A percentile compares a stretch with the other conserved stretches of the same genome.
Conservation (phyloP, 768 basidiomycete species). For the Goffeauzyma gilvescens region DNA sequence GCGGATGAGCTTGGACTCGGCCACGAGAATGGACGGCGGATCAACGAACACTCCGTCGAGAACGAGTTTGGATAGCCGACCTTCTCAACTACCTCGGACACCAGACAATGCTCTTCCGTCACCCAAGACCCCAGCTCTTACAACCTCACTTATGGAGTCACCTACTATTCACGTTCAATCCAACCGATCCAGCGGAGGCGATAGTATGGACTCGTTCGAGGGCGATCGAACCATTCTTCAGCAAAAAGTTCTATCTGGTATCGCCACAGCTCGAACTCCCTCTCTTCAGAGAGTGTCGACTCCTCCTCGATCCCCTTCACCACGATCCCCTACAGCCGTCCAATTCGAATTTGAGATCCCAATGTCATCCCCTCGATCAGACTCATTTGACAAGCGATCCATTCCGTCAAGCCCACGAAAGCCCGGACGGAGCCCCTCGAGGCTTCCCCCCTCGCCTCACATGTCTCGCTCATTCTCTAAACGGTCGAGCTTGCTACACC, state of each 20-base stretch:
- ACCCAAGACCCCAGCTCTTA: neutral
- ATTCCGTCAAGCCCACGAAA: neutral
- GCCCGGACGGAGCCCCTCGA: conserved; percentile 13
- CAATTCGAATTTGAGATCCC: conserved; percentile 31
- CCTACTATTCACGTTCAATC: neutral
- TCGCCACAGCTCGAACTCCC: neutral
- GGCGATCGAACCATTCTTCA: neutral
- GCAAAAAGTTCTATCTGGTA: neutral
- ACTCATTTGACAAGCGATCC: conserved; percentile 24
- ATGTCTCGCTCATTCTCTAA: conserved; percentile 29
- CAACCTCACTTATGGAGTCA: neutral
- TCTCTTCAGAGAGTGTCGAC: neutral
- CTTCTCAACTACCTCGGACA: too few relatives aligned
- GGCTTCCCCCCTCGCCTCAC: conserved; percentile 23
- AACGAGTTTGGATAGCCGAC: neutral
- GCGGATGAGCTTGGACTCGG: neutral
- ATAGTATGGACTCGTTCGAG: neutral
- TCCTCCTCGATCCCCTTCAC: neutral
- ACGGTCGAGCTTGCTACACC: conserved; percentile 26
- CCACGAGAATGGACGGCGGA: neutral
- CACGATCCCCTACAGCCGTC: conserved; percentile 6
- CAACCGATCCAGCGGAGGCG: neutral
- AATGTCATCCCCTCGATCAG: conserved; percentile 27
- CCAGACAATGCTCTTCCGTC: too few relatives aligned
- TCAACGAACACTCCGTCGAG: neutral